A percentile compares a stretch with the other conserved stretches of the same genome.
These are phyloP conservation scores for Botrytis porri DNA, from an alignment of 2,329 filamentous ascomycete genomes.

Conservation along the genomic window DNA sequence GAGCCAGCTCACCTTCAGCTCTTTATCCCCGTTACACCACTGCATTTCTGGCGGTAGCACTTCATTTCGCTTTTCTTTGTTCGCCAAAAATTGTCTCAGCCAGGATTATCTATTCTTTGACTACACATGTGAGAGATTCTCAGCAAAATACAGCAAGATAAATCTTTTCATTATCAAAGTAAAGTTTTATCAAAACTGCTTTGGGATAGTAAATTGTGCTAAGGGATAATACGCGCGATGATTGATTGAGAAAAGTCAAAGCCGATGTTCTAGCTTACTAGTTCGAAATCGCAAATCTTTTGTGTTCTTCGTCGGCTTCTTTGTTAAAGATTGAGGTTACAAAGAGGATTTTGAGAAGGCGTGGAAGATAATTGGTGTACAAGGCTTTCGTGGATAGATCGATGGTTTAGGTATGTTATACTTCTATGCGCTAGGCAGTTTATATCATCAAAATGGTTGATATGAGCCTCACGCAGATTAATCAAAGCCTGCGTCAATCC, in stretches of 20 bases:
- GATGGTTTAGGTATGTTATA: not conserved
- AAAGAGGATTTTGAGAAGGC: not conserved
- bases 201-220: not conserved
- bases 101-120: not conserved
- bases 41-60: not conserved
- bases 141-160: not conserved
- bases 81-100: not conserved
- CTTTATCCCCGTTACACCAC: not conserved
- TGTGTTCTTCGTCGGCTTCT: not conserved
- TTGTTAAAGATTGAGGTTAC: not conserved
- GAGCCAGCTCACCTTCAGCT: not conserved
- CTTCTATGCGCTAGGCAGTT: not conserved
- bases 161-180: not conserved
- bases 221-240: not conserved
- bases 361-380: not conserved
- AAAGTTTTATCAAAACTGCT: not conserved
- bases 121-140: not conserved
- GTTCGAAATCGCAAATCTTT: not conserved
- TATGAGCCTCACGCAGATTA: no score
- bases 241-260: not conserved
- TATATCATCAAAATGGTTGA: not conserved
- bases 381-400: not conserved
- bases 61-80: constrained; percentile 6
- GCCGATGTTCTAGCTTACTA: not conserved
- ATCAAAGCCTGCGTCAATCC: not conserved